Base-by-base conservation (phyloP, 176 grass and related monocot species). In the Musa acuminata region DNA sequence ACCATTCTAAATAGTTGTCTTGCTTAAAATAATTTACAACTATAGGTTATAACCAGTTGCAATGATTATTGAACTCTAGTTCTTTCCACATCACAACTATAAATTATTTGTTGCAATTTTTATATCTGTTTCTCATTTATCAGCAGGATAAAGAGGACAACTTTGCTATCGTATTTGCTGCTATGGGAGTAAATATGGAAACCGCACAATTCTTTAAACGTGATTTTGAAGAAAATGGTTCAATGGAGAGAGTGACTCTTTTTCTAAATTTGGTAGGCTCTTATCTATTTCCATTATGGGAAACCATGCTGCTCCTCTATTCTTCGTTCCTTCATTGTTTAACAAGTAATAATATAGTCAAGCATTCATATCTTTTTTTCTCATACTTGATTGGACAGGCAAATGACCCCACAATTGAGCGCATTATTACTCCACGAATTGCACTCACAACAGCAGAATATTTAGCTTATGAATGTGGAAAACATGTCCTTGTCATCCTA, bases 101-200 rank as follows among this genome's bases (percentile, higher is more conserved):
- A 57, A n/a, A 14, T 14, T 57, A 57, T 57, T 57, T 57, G 6
- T 13, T 68, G 12, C 52, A 1, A 43, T 43, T 64, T 7, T 72
- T 9, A 10, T 73, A 35, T 77, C 29, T 24, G 51, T 52, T 67
- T 78, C 51, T 19, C 64, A 72, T 62, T 79, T 19, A 54, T 48
- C 49, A 60, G 51, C 73, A 96, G 86, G 72, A 70, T 65, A 86
- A 81, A 73, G 92, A 96, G 11, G 92, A 96, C 66, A 92, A 96
- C 54, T 96, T 89, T 83, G 92, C 92, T 19, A 92, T 92, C 63
- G 92, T 96, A 13, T 96, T 96, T 85, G 92, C 92, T 24, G 92
- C 92, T 77, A 96, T 96, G 89, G 92, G 89, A 87, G 92, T 96
- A 54, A 96, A 96, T 63, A 96, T 96, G 92, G 86, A 96, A 89